Conservation (phyloP, 306 rosid species). For the Lathyrus oleraceus region DNA sequence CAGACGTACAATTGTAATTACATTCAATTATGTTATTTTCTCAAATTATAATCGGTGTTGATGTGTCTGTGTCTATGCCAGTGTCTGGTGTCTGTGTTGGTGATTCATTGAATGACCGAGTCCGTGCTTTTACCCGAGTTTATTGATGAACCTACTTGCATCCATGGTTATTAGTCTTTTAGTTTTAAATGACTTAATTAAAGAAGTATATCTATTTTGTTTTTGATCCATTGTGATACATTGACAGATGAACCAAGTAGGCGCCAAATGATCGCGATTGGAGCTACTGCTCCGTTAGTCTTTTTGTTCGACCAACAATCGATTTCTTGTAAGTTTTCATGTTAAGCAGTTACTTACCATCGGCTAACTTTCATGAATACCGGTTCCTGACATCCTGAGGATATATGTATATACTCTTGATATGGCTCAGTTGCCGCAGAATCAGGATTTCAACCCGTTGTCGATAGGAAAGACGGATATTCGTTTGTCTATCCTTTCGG, state of each 20-base stretch:
- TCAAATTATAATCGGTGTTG: neutral
- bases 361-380: slow-evolving; percentile 42
- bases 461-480: slow-evolving; percentile 84
- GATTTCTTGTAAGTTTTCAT: slow-evolving; percentile 71
- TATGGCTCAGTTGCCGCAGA: slow-evolving; percentile 99
- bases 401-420: slow-evolving; percentile 60
- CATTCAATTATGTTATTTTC: too few relatives aligned
- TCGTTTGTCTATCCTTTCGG: slow-evolving; percentile 90
- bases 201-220: neutral
- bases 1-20: neutral
- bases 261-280: slow-evolving; percentile 69
- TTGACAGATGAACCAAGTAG: slow-evolving; percentile 80
- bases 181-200: neutral
- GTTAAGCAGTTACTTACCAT: slow-evolving; percentile 37
- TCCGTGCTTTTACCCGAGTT: too few relatives aligned
- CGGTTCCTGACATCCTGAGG: slow-evolving; percentile 62
- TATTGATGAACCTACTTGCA: neutral
- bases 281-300: slow-evolving; percentile 58
- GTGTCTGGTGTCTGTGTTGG: neutral
- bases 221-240: slow-evolving; percentile 21
- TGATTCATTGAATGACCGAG: too few relatives aligned
- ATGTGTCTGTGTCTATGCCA: neutral
- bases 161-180: neutral
- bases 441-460: slow-evolving; percentile 70
- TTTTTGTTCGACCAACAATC: slow-evolving; percentile 63